These are phyloP conservation scores for Cyberlindnera misumaiensis DNA, from an alignment of 805 yeast species.

Conservation along the genomic window DNA sequence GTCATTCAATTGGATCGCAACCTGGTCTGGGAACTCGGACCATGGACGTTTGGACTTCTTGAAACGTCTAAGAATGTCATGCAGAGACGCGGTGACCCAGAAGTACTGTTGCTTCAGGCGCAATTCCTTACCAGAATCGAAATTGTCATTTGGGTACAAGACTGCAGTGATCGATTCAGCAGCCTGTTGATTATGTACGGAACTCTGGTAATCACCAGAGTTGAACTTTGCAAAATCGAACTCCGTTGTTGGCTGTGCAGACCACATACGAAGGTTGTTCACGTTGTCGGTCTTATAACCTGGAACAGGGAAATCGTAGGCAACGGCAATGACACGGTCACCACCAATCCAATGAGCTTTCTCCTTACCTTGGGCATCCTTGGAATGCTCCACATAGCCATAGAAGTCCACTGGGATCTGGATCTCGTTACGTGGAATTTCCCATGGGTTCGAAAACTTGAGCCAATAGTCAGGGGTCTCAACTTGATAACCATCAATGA, in stretches of 20 bases:
- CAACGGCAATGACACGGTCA: conserved; percentile 82
- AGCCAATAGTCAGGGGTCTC: conserved; percentile 95
- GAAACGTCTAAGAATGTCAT: conserved; percentile 85
- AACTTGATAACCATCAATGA: conserved; percentile 88
- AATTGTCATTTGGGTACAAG: conserved; percentile 89
- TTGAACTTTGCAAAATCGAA: conserved; percentile 89
- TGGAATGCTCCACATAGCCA: conserved; percentile 50
- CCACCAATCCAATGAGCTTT: conserved; percentile 80
- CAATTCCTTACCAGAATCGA: conserved; percentile 83
- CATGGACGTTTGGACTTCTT: conserved; percentile 73
- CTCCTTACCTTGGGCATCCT: conserved; percentile 44
- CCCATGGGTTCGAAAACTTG: conserved; percentile 89
- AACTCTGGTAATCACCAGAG: conserved; percentile 81
- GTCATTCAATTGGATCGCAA: conserved; percentile 90
- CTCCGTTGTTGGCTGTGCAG: conserved; percentile 82
- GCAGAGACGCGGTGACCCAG: conserved; percentile 93
- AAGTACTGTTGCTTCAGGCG: conserved; percentile 93
- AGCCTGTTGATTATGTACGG: conserved; percentile 76
- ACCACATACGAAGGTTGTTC: conserved; percentile 87
- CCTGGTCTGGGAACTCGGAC: conserved; percentile 75
- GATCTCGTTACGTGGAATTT: conserved; percentile 77
- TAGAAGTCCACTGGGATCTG: conserved; percentile 87
- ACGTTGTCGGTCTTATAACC: conserved; percentile 80
- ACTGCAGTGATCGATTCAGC: conserved; percentile 94
- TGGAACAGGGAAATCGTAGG: conserved; percentile 89